Conservation (phyloP, 2,329 filamentous ascomycete genomes). For the Colletotrichum tabaci region DNA sequence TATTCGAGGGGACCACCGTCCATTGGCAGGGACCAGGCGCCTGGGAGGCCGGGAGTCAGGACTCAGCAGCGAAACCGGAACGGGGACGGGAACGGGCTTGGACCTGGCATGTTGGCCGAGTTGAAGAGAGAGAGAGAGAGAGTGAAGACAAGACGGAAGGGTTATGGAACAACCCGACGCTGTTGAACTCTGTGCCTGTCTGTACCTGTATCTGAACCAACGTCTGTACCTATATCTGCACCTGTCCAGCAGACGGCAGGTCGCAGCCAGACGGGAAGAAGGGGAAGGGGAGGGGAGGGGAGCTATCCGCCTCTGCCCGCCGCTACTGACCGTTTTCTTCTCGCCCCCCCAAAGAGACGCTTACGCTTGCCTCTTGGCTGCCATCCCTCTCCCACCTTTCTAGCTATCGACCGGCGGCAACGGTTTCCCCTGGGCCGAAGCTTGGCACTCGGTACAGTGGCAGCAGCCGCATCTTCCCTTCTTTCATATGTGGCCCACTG, state of each 20-base stretch:
- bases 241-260: background rate
- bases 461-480: background rate
- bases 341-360: background rate
- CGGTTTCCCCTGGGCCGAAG: conserved; percentile 15
- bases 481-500: background rate
- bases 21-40: background rate
- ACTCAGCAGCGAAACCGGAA: conserved; percentile 13
- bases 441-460: conserved; percentile 10
- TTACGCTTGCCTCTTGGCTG: conserved; percentile 19
- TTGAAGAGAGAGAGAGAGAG: no score
- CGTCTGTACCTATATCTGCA: background rate
- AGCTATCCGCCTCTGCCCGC: background rate
- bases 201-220: no score
- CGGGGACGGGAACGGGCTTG: conserved; percentile 16
- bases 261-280: background rate
- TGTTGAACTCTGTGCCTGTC: no score
- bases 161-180: background rate
- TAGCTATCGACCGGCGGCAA: conserved; percentile 24
- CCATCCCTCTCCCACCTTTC: background rate
- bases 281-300: background rate
- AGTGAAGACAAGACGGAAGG: background rate
- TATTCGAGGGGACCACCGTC: no score
- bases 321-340: background rate
- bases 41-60: background rate
- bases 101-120: no score